Evolutionary conservation across 108 stramenopile genomes (phyloP), one percentile per base, ranked within the genome.

Genomic region (Skeletonema menzelii): DNA sequence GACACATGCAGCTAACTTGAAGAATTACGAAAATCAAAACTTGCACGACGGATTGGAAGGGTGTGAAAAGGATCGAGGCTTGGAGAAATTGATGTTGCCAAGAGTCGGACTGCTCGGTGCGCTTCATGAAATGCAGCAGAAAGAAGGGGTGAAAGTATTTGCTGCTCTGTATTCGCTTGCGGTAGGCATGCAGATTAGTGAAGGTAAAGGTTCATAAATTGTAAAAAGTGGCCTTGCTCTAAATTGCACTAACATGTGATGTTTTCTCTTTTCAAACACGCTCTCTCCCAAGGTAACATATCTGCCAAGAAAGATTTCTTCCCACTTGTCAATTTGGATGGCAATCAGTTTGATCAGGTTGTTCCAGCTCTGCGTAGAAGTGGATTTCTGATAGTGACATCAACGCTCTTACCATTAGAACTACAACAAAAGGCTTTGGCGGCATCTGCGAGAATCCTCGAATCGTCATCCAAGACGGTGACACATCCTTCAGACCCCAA

Each of bases 401-500:
- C 86, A 4, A 62, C 72, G 11, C 35, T 84, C 0, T 44, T 91
- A 13, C 35, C 79, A 19, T 17, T 65, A 44, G 67, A 79, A 11
- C 62, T 85, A 24, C 90, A 91, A 70, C 53, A 46, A 20, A 44
- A 71, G 2, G 86, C 89, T 14, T 22, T 91, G n/a, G 32, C 58
- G 27, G 86, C 77, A 13, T 85, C 90, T 11, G 56, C 63, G 17
- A 35, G 42, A 46, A 22, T 83, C 31, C 73, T 88, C 27, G 32
- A 34, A 46, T 11, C 14, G 15, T 69, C 49, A 22, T 31, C 49
- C 20, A 65, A 40, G 12, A 75, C 83, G 35, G 72, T 88, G 35
- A 32, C 61, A 26, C 90, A 91, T 77, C 90, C 90, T 0, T 70
- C 82, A 11, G 90, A 91, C 83, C 87, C 87, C 10, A 91, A 91